Evolutionary conservation across 31 red algal species (phyloP), one percentile per base, ranked within the genome.

Genomic region (Odonthalia washingtoniensis): DNA sequence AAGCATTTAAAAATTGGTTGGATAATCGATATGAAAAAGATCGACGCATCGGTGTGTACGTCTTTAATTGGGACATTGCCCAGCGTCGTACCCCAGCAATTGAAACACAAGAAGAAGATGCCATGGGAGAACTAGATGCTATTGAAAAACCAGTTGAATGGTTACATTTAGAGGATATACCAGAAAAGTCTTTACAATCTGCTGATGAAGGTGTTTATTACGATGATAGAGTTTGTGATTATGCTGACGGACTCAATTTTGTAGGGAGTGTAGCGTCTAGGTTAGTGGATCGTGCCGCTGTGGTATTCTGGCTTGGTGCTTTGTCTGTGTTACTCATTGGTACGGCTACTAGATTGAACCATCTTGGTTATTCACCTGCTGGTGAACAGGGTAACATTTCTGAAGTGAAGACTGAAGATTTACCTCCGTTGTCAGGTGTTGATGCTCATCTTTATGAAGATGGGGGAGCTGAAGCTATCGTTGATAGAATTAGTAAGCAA

Each of bases 1-100:
- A 65, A 17, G 83, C 96, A 16, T 98, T 98, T 37, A 82, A 94
- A 57, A 70, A 94, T 32, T 98, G 93, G 93, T 26, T 98, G 30
- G 91, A 94, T 35, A 75, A 91, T 37, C 87, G 94, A 12, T 98
- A 98, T 82, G 94, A 98, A 52, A 82, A 90, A 40, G 96, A 98
- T 64, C 74, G 92, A 33, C 85, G 86, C 31, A 83, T 98, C 24
- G 93, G 93, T 31, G 89, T 87, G 30, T 95, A 95, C 67, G 46
- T 98, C 6, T 95, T 98, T 38, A 94, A 94, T 32, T 93, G 84
- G 90, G 65, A 95, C 40, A 83, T 98, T 41, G 84, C 84, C 0
- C 42, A 41, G 14, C 21, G 40, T 3, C 68, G 28, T 26, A 62
- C 65, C 37, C 53, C 73, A 44, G 83, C 62, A 26, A 26, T 62